These are phyloP conservation scores for Darksidea phi DNA, from an alignment of 495 filamentous ascomycete genomes.

Conservation along the genomic window DNA sequence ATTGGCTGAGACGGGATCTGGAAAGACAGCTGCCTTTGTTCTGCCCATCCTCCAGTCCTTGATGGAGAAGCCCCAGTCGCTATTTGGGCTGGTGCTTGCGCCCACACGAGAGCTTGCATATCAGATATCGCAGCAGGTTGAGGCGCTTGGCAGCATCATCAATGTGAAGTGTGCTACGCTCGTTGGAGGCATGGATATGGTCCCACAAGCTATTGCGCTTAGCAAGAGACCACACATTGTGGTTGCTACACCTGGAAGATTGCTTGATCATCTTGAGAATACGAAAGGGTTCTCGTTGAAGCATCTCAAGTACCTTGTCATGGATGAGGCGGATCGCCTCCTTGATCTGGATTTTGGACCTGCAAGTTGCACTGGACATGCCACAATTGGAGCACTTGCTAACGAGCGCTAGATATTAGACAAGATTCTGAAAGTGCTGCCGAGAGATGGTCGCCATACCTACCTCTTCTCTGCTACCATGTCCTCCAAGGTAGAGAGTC, in stretches of 20 bases:
- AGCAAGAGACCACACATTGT: slow-evolving; percentile 90
- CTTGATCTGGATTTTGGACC: slow-evolving; percentile 94
- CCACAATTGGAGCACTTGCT: slow-evolving; percentile 50
- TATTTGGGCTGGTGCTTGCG: slow-evolving; percentile 79
- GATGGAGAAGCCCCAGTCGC: slow-evolving; percentile 74
- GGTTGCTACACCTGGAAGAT: slow-evolving; percentile 82
- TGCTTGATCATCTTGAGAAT: slow-evolving; percentile 93
- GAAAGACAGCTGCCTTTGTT: slow-evolving; percentile 91
- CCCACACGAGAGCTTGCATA: slow-evolving; percentile 90
- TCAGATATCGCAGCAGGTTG: slow-evolving; percentile 82
- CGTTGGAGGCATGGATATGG: slow-evolving; percentile 94
- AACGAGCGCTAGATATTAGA: slow-evolving; percentile 71
- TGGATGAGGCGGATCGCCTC: slow-evolving; percentile 92
- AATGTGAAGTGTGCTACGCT: slow-evolving; percentile 74
- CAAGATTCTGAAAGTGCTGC: slow-evolving; percentile 88
- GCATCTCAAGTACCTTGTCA: slow-evolving; percentile 73
- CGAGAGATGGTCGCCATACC: slow-evolving; percentile 67
- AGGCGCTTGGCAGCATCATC: slow-evolving; percentile 80
- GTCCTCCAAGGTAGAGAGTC: slow-evolving; percentile 83
- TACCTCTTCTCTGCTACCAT: slow-evolving; percentile 95
- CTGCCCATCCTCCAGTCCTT: slow-evolving; percentile 72
- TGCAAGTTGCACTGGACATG: slow-evolving; percentile 82
- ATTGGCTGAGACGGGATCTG: slow-evolving; percentile 88
- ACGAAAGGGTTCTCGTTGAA: slow-evolving; percentile 90
- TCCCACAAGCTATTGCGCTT: slow-evolving; percentile 80